These are phyloP conservation scores for Dictyostelium intermedium DNA, from an alignment of 78 protist species.

Conservation along the genomic window DNA sequence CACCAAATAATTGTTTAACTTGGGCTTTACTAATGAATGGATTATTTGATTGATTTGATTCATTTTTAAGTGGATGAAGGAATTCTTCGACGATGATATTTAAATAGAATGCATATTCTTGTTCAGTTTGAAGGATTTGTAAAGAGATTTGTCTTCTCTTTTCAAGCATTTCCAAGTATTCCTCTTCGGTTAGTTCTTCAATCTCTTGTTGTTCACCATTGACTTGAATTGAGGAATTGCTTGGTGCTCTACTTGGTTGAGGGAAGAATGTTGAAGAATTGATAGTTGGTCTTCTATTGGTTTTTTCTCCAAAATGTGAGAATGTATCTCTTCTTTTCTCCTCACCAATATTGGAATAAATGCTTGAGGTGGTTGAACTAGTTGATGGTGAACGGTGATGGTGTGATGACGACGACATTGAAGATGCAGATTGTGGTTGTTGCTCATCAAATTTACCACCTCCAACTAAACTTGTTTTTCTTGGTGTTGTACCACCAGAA, in stretches of 20 bases:
- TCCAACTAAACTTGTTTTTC: not conserved
- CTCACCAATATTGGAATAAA: not conserved
- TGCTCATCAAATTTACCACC: not conserved
- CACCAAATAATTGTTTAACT: constrained; percentile 66
- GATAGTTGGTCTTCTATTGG: not conserved
- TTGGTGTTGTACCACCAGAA: not conserved
- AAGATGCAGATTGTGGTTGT: not conserved
- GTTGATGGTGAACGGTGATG: not conserved
- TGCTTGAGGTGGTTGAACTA: too few relatives aligned
- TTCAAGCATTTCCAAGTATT: constrained; percentile 14
- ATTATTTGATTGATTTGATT: constrained; percentile 36
- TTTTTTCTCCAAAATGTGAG: not conserved
- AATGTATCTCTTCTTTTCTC: not conserved
- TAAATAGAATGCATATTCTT: constrained; percentile 32
- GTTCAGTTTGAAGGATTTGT: constrained; percentile 40
- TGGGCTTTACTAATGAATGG: constrained; percentile 31
- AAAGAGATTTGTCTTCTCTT: not conserved
- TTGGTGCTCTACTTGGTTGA: not conserved
- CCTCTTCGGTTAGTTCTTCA: constrained; percentile 4
- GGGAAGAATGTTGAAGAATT: not conserved
- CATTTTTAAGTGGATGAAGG: constrained; percentile 3
- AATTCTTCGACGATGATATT: constrained; percentile 47
- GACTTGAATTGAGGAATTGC: not conserved
- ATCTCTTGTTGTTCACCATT: not conserved
- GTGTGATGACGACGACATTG: not conserved